phyloP scores from a whole-genome alignment of 2,329 filamentous ascomycete genomes.

The Trichoderma guizhouense region DNA sequence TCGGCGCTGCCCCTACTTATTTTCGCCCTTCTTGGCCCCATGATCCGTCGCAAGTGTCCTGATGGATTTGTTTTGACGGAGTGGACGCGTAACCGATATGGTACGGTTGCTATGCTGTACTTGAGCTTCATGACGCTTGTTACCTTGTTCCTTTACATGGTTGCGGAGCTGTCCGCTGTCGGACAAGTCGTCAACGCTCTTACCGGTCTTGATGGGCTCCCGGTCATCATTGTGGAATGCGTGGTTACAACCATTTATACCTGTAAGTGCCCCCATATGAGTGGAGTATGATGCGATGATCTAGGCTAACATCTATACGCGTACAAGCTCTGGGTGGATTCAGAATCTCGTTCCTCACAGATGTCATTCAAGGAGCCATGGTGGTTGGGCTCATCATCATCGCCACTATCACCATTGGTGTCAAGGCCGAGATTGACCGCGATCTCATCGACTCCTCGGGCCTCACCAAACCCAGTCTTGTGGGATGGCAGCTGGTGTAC shows the following conservation, averaged over 20 bases:
- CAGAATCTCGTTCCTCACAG: conserved; percentile 78
- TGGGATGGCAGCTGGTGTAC: conserved; percentile 84
- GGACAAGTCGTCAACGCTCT: conserved; percentile 74
- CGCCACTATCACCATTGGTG: conserved; percentile 73
- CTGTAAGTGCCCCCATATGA: conserved; percentile 46
- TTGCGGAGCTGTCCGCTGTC: conserved; percentile 75
- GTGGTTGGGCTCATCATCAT: conserved; percentile 72
- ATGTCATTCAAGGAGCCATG: conserved; percentile 78
- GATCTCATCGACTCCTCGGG: conserved; percentile 66
- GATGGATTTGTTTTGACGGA: conserved; percentile 82
- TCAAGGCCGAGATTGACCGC: conserved; percentile 68
- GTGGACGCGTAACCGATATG: conserved; percentile 79
- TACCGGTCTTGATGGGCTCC: conserved; percentile 71
- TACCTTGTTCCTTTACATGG: conserved; percentile 84
- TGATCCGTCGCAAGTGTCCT: conserved; percentile 75
- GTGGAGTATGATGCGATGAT: background rate
- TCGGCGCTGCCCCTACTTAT: conserved; percentile 69
- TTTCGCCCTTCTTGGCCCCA: conserved; percentile 71
- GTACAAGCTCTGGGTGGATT: conserved; percentile 74
- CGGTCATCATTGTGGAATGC: conserved; percentile 74
- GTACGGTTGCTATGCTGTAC: conserved; percentile 64
- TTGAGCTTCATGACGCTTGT: conserved; percentile 75
- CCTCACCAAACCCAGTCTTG: conserved; percentile 63
- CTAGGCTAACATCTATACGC: background rate
- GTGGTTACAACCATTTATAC: conserved; percentile 79